These are phyloP conservation scores for Metarhizium humberi DNA, from an alignment of 2,329 filamentous ascomycete genomes.

Conservation along the genomic window DNA sequence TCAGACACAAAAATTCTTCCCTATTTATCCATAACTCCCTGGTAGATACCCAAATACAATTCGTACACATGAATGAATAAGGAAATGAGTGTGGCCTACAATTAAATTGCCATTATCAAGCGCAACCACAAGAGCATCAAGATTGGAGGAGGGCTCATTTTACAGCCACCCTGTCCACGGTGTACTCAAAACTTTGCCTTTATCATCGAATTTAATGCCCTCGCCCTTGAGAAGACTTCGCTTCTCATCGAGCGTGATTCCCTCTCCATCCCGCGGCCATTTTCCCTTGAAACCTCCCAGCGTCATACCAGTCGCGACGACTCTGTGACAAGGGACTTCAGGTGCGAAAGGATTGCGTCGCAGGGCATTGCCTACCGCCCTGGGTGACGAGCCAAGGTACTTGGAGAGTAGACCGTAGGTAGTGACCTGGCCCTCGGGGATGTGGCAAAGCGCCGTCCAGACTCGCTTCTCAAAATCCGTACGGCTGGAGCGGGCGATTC, in stretches of 20 bases:
- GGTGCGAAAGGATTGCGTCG: slow-evolving; percentile 76
- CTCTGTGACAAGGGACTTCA: slow-evolving; percentile 70
- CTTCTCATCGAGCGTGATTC: slow-evolving; percentile 56
- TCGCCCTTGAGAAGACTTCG: slow-evolving; percentile 50
- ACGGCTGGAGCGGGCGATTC: slow-evolving; percentile 33
- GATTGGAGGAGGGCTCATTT: background rate
- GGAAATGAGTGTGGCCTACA: background rate
- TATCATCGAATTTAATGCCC: slow-evolving; percentile 53
- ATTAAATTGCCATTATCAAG: background rate
- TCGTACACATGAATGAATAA: background rate
- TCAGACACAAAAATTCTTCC: background rate
- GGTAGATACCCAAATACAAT: background rate
- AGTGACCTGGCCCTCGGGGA: slow-evolving; percentile 65
- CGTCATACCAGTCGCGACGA: slow-evolving; percentile 64
- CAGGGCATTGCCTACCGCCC: slow-evolving; percentile 70
- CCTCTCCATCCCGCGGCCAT: slow-evolving; percentile 51
- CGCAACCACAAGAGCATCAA: background rate
- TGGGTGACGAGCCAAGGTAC: slow-evolving; percentile 59
- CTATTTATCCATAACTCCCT: background rate
- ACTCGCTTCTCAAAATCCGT: slow-evolving; percentile 54
- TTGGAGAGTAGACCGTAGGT: slow-evolving; percentile 68
- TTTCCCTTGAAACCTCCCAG: slow-evolving; percentile 64
- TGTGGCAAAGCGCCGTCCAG: slow-evolving; percentile 65
- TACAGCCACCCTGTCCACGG: slow-evolving; percentile 35
- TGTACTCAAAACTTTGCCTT: slow-evolving; percentile 50